Evolutionary conservation across 352 stramenopile genomes (phyloP).

Genomic region (Albugo candida): DNA sequence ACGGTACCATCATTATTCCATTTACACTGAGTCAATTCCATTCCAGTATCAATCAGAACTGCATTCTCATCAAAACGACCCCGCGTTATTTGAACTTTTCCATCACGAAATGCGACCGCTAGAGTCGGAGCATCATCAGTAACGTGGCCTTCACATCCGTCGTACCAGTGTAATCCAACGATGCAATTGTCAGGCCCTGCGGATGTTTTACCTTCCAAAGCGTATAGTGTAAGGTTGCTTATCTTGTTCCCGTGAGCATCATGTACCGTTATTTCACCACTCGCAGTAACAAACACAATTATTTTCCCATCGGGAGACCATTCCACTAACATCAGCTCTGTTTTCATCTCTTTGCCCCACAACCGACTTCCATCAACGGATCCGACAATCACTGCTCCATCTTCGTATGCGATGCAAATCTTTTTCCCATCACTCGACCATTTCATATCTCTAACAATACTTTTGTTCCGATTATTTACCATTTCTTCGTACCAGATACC

Average conservation of each 20-base stretch:
- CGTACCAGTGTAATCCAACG: constrained; percentile 69
- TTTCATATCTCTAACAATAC: constrained; percentile 86
- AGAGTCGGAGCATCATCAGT: constrained; percentile 77
- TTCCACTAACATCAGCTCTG: constrained; percentile 81
- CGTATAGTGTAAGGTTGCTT: constrained; percentile 56
- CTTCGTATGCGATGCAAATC: constrained; percentile 91
- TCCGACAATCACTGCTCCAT: constrained; percentile 87
- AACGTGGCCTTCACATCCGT: constrained; percentile 75
- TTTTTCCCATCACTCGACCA: constrained; percentile 87
- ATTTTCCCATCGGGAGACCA: constrained; percentile 83
- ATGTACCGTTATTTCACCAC: constrained; percentile 71
- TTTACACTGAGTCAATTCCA: constrained; percentile 58
- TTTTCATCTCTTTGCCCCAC: constrained; percentile 89
- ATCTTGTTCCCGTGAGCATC: constrained; percentile 77
- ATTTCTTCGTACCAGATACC: constrained; percentile 92
- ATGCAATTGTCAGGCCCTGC: constrained; percentile 34
- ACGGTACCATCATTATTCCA: constrained; percentile 88
- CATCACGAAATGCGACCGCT: constrained; percentile 81
- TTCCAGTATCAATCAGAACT: constrained; percentile 81
- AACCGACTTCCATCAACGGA: constrained; percentile 86
- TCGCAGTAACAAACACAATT: constrained; percentile 77
- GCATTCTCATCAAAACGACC: constrained; percentile 70
- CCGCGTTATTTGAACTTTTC: constrained; percentile 81
- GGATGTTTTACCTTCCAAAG: constrained; percentile 23
- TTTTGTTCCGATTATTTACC: constrained; percentile 94